These are phyloP conservation scores for Aristolochia contorta DNA, from an alignment of 164 flowering plant species.

Conservation along the genomic window DNA sequence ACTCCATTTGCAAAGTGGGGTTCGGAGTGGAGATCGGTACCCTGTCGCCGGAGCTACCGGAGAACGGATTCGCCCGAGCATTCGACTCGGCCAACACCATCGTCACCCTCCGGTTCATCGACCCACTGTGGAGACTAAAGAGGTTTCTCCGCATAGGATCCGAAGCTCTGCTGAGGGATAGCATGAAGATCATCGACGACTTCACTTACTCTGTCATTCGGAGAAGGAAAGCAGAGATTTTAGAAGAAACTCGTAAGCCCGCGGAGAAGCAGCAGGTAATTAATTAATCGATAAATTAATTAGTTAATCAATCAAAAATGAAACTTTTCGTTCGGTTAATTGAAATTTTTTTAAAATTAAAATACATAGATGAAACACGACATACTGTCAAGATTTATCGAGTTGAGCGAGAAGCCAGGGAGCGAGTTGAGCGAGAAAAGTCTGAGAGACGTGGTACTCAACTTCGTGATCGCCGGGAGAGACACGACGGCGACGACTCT, in stretches of 20 bases:
- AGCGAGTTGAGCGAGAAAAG: conserved; percentile 60
- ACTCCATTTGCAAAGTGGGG: conserved; percentile 93
- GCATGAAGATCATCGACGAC: conserved; percentile 66
- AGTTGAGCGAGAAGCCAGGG: conserved; percentile 53
- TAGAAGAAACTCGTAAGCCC: conserved; percentile 29
- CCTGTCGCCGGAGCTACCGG: conserved; percentile 57
- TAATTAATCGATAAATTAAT: too few relatives aligned
- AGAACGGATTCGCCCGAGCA: conserved; percentile 62
- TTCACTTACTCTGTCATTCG: conserved; percentile 74
- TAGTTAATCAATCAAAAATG: too few relatives aligned
- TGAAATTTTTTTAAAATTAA: too few relatives aligned
- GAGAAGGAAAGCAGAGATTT: conserved; percentile 59
- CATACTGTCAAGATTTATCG: conserved; percentile 79
- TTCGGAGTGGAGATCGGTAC: conserved; percentile 93
- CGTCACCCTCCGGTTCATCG: conserved; percentile 75
- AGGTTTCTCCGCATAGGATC: conserved; percentile 59
- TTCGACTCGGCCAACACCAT: conserved; percentile 80
- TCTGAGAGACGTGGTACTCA: conserved; percentile 81
- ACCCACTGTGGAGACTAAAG: conserved; percentile 83
- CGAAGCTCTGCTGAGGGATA: conserved; percentile 66
- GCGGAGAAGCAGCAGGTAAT: too few relatives aligned
- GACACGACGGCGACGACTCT: conserved; percentile 92
- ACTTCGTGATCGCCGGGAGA: conserved; percentile 91
- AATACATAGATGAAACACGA: conserved; percentile 59
- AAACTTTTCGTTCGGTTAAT: too few relatives aligned